Percentiles rank a stretch among this genome's conserved stretches.
These are phyloP conservation scores for Plasmodium berghei DNA, from an alignment of 169 alveolate species.

Conservation along the genomic window DNA sequence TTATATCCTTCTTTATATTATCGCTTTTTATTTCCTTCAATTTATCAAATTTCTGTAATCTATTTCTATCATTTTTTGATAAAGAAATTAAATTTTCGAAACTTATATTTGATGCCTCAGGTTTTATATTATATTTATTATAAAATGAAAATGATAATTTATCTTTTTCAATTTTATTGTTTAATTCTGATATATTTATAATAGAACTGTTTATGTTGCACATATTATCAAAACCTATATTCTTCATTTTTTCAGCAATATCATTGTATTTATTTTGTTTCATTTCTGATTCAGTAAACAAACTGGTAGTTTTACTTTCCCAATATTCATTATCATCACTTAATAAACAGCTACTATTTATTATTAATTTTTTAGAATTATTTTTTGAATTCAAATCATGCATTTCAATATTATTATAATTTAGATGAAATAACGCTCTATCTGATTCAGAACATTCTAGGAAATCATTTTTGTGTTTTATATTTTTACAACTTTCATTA, in stretches of 20 bases:
- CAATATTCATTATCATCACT: not conserved
- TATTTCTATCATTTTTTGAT: too few relatives aligned
- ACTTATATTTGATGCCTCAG: too few relatives aligned
- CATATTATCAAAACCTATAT: not conserved
- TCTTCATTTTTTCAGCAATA: not conserved
- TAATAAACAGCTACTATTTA: not conserved
- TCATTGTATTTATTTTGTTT: not conserved
- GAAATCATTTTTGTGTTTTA: not conserved
- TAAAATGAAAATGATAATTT: conserved; percentile 11
- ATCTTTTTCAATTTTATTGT: conserved; percentile 24
- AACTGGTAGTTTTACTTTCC: not conserved
- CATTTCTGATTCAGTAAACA: not conserved
- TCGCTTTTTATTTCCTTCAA: too few relatives aligned
- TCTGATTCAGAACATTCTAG: too few relatives aligned
- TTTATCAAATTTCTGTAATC: too few relatives aligned
- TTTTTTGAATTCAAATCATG: not conserved
- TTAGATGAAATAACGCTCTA: too few relatives aligned
- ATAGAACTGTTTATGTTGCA: not conserved
- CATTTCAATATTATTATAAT: not conserved
- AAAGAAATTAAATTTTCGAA: too few relatives aligned
- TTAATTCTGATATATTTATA: conserved; percentile 29
- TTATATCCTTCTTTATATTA: too few relatives aligned
- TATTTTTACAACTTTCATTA: not conserved
- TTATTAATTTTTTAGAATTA: not conserved
- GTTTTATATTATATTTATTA: too few relatives aligned